phyloP scores from a whole-genome alignment of 2,329 filamentous ascomycete genomes.

The Neofusicoccum parvum region DNA sequence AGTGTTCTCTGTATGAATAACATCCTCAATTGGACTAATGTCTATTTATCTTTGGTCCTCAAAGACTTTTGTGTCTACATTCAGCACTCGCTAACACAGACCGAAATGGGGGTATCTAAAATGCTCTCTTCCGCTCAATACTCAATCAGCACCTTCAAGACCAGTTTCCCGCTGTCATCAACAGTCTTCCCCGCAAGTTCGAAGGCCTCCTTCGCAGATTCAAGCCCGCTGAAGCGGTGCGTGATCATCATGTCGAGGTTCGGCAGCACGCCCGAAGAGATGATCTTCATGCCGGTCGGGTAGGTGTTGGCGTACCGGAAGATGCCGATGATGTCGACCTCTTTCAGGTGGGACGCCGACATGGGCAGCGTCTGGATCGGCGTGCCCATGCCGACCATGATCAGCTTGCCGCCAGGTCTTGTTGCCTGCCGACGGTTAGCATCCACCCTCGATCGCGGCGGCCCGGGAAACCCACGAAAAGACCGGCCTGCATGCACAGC shows the following conservation, averaged over 20 bases:
- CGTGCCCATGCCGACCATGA: conserved; percentile 61
- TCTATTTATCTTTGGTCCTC: no score
- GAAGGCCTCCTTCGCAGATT: conserved; percentile 55
- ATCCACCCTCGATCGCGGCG: no score
- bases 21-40: no score
- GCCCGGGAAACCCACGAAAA: conserved; percentile 38
- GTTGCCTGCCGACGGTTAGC: conserved; percentile 34
- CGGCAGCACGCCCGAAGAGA: conserved; percentile 53
- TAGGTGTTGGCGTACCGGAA: conserved; percentile 60
- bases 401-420: conserved; percentile 53
- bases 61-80: no score
- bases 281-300: conserved; percentile 55
- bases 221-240: conserved; percentile 51
- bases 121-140: not conserved
- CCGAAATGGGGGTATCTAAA: not conserved
- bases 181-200: conserved; percentile 52
- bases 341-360: conserved; percentile 56
- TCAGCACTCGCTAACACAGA: not conserved
- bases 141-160: conserved; percentile 56
- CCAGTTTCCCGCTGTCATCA: conserved; percentile 54
- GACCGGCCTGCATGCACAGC: conserved; percentile 45
- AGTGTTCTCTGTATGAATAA: no score
- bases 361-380: conserved; percentile 57
- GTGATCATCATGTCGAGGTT: conserved; percentile 56
- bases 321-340: conserved; percentile 61